These are phyloP conservation scores for Oryza rufipogon DNA, from an alignment of 176 grass and related monocot species.

Conservation along the genomic window DNA sequence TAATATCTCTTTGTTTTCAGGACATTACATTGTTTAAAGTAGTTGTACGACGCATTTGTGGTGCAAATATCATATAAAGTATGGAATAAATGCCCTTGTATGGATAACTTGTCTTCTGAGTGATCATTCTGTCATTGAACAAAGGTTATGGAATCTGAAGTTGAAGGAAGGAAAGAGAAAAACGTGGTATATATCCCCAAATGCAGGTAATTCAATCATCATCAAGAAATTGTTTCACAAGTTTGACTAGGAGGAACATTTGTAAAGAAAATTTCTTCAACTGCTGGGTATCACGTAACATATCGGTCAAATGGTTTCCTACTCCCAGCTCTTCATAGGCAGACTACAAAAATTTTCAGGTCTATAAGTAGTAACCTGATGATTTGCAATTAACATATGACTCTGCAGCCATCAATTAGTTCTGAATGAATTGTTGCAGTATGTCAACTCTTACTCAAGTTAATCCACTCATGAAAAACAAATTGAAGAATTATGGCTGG, in stretches of 20 bases:
- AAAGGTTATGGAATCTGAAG: slow-evolving; percentile 91
- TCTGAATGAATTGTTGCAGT: slow-evolving; percentile 15
- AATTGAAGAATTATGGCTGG: slow-evolving; percentile 18
- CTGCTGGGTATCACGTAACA: neutral
- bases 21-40: slow-evolving; percentile 5
- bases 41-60: neutral
- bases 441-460: slow-evolving; percentile 50
- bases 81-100: slow-evolving; percentile 37
- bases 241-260: slow-evolving; percentile 26
- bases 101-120: slow-evolving; percentile 26
- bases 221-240: neutral
- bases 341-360: neutral
- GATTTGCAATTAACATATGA: slow-evolving; percentile 8
- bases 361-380: slow-evolving; percentile 16
- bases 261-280: neutral
- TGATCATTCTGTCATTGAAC: slow-evolving; percentile 57
- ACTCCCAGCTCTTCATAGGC: neutral
- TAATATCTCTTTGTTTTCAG: neutral
- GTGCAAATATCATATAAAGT: slow-evolving; percentile 23
- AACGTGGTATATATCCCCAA: slow-evolving; percentile 95
- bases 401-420: slow-evolving; percentile 19
- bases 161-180: slow-evolving; percentile 79
- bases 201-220: slow-evolving; percentile 75
- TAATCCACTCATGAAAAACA: slow-evolving; percentile 45
- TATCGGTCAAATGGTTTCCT: slow-evolving; percentile 8